Evolutionary conservation across 257 asterid species (phyloP), one percentile per base, ranked within the genome.

Genomic region (Petunia axillaris): DNA sequence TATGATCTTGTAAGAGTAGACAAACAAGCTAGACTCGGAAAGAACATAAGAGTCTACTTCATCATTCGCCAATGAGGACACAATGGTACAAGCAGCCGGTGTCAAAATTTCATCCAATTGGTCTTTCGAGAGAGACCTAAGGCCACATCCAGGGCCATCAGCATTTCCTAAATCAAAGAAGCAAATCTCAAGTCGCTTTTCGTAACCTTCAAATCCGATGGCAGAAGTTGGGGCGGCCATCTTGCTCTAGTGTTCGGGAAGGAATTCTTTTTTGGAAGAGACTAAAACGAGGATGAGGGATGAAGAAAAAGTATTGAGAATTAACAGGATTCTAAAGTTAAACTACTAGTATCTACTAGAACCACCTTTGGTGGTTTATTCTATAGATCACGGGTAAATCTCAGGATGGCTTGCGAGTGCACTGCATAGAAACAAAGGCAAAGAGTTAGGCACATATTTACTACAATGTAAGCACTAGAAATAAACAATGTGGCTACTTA

Each of bases 401-500:
- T 93, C 98, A 93, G 89, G 97, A 92, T 79, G 97, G 98, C 85
- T 86, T 86, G n/a, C 98, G 90, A 50, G 85, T 91, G 88, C 98
- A 93, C 97, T 93, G 93, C 90, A 89, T 39, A 78, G 14, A 53
- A 44, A 55, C 8, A 64, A 68, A 62, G 16, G 3, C 55, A 25
- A 25, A 77, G 36, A 14, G 35, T 1, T 59, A 37, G n/a, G 25
- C 41, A 41, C 54, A 59, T 36, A 16, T 58, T 77, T 8, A 9
- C 3, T 4, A 25, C 25, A 25, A 59, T 41, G 16, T 25, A 35
- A 3, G 53, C 63, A 44, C 3, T 55, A 15, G 55, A 59, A 25
- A 35, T 5, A 66, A 13, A 75, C 38, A 38, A 57, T 14, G 25
- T 14, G 1, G 35, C 37, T 38, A 9, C n/a, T 14, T 41, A 7